Evolutionary conservation across 148 eudicot genomes (phyloP), one percentile per base, ranked within the genome.

Genomic region (Camellia granthamiana): DNA sequence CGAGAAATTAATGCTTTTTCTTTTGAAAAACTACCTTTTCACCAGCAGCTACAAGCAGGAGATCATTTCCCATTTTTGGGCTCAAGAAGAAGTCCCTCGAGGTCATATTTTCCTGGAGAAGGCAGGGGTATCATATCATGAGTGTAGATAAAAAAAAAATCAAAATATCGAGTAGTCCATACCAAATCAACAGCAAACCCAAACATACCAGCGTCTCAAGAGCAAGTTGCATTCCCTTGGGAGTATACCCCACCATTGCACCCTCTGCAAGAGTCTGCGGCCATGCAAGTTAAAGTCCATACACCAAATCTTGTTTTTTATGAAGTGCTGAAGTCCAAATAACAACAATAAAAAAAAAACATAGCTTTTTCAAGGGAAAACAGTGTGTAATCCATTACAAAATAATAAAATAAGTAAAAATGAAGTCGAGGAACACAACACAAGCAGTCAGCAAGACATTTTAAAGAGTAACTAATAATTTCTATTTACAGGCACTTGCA

Each of bases 161-260:
- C 58, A 55, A 64, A 46, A 78, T 46, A 61, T 66, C 63, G 10
- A 58, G 18, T 59, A 80, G 23, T 38, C 41, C 49, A 16, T 43
- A 69, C 65, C 77, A 41, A 21, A 69, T 19, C 71, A 73, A 65
- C 69, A 43, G 38, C 58, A 77, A 41, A 66, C 30, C 44, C 13
- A 58, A 76, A 61, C 87, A 79, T 91, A 95, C 98, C 91, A 95
- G 86, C 21, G 90, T 84, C 12, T 94, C 92, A 66, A 91, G 86
- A 82, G 98, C 99, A 79, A 93, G 56, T 85, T 93, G 87, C 98
- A 93, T 95, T 66, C 99, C 99, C 87, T 83, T 83, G 12, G 88
- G 87, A 51, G 99, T 93, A 83, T 93, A 78, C 60, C 92, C 97
- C 76, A 84, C 77, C 99, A 93, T 91, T 69, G 98, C 94, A 84